These are phyloP conservation scores for Trametes coccinea DNA, from an alignment of 768 basidiomycete genomes.

Conservation along the genomic window DNA sequence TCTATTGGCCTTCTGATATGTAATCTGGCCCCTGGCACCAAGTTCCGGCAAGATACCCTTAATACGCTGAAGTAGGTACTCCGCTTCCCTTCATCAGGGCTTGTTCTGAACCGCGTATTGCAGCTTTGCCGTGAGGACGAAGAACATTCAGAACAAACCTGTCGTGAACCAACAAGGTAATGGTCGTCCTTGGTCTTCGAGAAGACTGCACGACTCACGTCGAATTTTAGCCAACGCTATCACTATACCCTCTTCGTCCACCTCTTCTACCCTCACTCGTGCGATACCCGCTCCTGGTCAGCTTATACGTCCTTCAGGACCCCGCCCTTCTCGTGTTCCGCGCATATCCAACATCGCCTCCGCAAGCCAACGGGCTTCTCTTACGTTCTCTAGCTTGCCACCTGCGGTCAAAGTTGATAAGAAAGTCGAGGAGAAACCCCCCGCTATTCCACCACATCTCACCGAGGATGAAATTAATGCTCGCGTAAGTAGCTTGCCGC, in stretches of 20 bases:
- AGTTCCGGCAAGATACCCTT: constrained; percentile 83
- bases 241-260: constrained; percentile 37
- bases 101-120: constrained; percentile 9
- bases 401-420: constrained; percentile 9
- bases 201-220: not conserved
- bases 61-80: constrained; percentile 80
- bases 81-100: not conserved
- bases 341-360: constrained; percentile 20
- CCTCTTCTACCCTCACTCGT: constrained; percentile 52
- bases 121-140: constrained; percentile 81
- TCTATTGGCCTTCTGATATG: constrained; percentile 82
- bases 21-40: constrained; percentile 80
- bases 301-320: constrained; percentile 40
- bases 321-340: constrained; percentile 26
- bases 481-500: constrained; percentile 45
- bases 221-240: not conserved
- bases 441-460: constrained; percentile 36
- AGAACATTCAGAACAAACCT: constrained; percentile 83
- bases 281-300: constrained; percentile 65
- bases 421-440: not conserved
- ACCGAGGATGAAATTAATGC: constrained; percentile 77
- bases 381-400: constrained; percentile 8
- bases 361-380: not conserved
- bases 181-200: constrained; percentile 3
- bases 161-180: constrained; percentile 76